phyloP scores from a whole-genome alignment of 1,284 basidiomycete genomes.

The Exobasidium rhododendri region DNA sequence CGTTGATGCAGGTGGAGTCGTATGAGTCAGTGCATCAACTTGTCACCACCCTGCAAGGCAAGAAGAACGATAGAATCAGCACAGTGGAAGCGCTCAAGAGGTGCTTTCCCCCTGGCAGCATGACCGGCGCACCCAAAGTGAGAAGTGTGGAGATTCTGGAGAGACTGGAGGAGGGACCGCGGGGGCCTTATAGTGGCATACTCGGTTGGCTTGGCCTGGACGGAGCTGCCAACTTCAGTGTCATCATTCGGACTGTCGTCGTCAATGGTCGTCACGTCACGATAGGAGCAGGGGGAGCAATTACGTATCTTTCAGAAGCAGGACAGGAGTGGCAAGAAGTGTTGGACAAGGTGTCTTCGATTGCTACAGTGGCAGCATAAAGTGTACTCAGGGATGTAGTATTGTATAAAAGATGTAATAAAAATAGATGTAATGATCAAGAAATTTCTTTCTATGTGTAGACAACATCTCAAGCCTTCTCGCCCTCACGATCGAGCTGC shows the following conservation, averaged over 20 bases:
- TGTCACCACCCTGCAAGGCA: constrained; percentile 81
- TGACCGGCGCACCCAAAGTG: constrained; percentile 97
- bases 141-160: constrained; percentile 87
- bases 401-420: too few species aligned
- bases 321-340: constrained; percentile 93
- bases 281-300: constrained; percentile 89
- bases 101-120: constrained; percentile 71
- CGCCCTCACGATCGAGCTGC: not conserved
- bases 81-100: constrained; percentile 71
- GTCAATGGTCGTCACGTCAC: constrained; percentile 62
- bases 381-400: constrained; percentile 2
- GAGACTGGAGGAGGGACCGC: constrained; percentile 63
- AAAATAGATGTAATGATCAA: too few species aligned
- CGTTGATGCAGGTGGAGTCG: constrained; percentile 85
- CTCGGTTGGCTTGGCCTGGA: constrained; percentile 89
- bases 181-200: constrained; percentile 76
- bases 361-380: constrained; percentile 16
- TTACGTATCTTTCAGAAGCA: constrained; percentile 85
- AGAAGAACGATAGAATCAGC: constrained; percentile 54
- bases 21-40: constrained; percentile 95
- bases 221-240: constrained; percentile 85
- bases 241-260: constrained; percentile 91
- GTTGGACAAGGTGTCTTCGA: constrained; percentile 64
- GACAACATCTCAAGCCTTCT: not conserved
- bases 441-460: not conserved